Percentiles rank a stretch among this genome's conserved stretches.
phyloP scores from a whole-genome alignment of 2,329 filamentous ascomycete genomes.

The Aspergillus ibericus region DNA sequence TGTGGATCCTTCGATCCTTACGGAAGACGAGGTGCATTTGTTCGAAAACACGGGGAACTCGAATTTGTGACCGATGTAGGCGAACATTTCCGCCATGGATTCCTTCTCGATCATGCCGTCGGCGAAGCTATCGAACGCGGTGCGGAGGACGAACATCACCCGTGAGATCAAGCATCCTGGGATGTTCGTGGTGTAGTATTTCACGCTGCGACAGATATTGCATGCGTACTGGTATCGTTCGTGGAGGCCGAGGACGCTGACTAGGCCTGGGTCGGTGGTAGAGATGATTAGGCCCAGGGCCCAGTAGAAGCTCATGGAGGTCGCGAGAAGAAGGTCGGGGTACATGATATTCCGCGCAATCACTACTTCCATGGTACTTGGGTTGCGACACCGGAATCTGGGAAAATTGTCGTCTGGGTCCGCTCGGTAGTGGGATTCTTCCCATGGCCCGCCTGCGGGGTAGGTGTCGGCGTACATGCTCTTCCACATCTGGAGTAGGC shows the following conservation, averaged over 20 bases:
- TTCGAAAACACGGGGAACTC: conserved; percentile 25
- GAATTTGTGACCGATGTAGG: conserved; percentile 23
- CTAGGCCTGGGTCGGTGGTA: conserved; percentile 21
- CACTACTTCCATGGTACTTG: conserved; percentile 19
- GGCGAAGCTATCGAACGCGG: conserved; percentile 27
- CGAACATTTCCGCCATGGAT: conserved; percentile 26
- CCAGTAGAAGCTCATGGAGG: conserved; percentile 27
- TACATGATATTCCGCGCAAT: conserved; percentile 22
- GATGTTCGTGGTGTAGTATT: conserved; percentile 27
- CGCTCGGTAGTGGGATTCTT: conserved; percentile 6
- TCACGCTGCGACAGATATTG: conserved; percentile 33
- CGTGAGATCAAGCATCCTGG: conserved; percentile 29
- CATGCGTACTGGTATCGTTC: conserved; percentile 31
- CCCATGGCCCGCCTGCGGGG: conserved; percentile 13
- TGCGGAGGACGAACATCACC: conserved; percentile 31
- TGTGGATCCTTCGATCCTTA: not conserved
- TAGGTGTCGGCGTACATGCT: conserved; percentile 18
- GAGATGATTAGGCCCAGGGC: conserved; percentile 27
- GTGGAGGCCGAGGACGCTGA: conserved; percentile 19
- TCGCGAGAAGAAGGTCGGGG: conserved; percentile 26
- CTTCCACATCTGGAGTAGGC: conserved; percentile 24
- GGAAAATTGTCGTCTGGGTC: conserved; percentile 16
- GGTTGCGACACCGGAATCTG: conserved; percentile 23
- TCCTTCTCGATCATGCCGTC: conserved; percentile 29
- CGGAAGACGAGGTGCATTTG: conserved; percentile 20